Evolutionary conservation across 148 eudicot genomes (phyloP), one percentile per base, ranked within the genome.

Genomic region (Cornus suecica): DNA sequence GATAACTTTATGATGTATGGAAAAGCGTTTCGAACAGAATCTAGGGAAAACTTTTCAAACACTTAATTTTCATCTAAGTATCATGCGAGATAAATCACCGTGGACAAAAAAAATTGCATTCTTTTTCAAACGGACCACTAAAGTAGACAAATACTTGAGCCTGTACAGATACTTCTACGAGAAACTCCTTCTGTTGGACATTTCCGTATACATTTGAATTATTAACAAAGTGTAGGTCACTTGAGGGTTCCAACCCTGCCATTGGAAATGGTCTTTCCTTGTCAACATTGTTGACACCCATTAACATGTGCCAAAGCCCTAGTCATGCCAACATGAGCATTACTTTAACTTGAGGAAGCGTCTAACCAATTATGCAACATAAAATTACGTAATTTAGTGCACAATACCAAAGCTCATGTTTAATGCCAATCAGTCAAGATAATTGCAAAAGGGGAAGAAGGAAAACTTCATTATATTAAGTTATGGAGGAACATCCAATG

Each of bases 361-460:
- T 16, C 72, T 31, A 45, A 69, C 71, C 51, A 34, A 70, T 70
- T 28, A 51, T 71, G 34, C 24, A 71, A 24, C 26, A 22, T 14
- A 29, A 71, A 52, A n/a, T 28, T 71, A 32, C 29, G 23, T 34
- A 71, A 52, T 22, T 13, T n/a, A 31, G 56, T 25, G 23, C 65
- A 72, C 10, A 7, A 54, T 11, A 13, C 28, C 74, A 27, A 61
- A 27, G 18, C 26, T 41, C 26, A 8, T 52, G 27, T 3, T 41
- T 13, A 14, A 69, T 7, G 42, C 30, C 8, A 69, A n/a, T 14
- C 0, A 22, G 69, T 63, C 42, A 37, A 37, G 42, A 37, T 68
- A 48, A 16, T 16, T 48, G 54, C 54, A 48, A 48, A 48, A n/a
- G n/a, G n/a, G n/a, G n/a, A n/a, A n/a, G n/a, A 11, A 45, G 9